phyloP scores from a whole-genome alignment of 768 basidiomycete genomes.

The Pisolithus orientalis region DNA sequence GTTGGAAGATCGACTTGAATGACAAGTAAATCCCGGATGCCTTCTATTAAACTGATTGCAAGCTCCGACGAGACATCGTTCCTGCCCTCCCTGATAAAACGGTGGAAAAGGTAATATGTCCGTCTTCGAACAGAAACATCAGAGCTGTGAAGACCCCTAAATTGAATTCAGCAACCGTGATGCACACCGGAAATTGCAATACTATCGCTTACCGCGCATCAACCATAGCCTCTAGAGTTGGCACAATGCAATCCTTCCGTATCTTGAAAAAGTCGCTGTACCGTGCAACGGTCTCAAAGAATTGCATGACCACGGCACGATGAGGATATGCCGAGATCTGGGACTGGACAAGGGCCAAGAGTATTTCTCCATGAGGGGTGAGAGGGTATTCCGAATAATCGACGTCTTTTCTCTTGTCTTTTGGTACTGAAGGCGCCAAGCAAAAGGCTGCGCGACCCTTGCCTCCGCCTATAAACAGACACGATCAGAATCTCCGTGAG shows the following conservation, averaged over 20 bases:
- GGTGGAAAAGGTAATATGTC: slow-evolving; percentile 87
- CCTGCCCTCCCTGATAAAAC: slow-evolving; percentile 80
- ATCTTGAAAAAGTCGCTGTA: slow-evolving; percentile 97
- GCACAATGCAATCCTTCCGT: slow-evolving; percentile 81
- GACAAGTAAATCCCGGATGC: slow-evolving; percentile 68
- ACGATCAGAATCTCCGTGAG: slow-evolving; percentile 3
- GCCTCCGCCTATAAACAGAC: slow-evolving; percentile 45
- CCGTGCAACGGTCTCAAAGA: slow-evolving; percentile 87
- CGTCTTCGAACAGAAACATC: slow-evolving; percentile 66
- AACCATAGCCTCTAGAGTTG: slow-evolving; percentile 84
- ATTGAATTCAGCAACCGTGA: slow-evolving; percentile 3
- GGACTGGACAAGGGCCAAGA: slow-evolving; percentile 77
- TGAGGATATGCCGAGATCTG: slow-evolving; percentile 80
- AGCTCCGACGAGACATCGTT: slow-evolving; percentile 73
- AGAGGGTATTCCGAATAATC: slow-evolving; percentile 80
- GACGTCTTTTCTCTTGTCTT: slow-evolving; percentile 57
- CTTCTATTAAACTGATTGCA: slow-evolving; percentile 62
- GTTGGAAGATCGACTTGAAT: slow-evolving; percentile 76
- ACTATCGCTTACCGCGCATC: slow-evolving; percentile 57
- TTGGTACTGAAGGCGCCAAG: slow-evolving; percentile 61
- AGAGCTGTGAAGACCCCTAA: slow-evolving; percentile 81
- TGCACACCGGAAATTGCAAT: not conserved
- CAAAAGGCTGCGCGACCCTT: slow-evolving; percentile 88
- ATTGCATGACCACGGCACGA: slow-evolving; percentile 78
- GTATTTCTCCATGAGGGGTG: slow-evolving; percentile 86